Evolutionary conservation across 2,329 filamentous ascomycete genomes (phyloP).

Genomic region (Botrytis pseudocinerea): DNA sequence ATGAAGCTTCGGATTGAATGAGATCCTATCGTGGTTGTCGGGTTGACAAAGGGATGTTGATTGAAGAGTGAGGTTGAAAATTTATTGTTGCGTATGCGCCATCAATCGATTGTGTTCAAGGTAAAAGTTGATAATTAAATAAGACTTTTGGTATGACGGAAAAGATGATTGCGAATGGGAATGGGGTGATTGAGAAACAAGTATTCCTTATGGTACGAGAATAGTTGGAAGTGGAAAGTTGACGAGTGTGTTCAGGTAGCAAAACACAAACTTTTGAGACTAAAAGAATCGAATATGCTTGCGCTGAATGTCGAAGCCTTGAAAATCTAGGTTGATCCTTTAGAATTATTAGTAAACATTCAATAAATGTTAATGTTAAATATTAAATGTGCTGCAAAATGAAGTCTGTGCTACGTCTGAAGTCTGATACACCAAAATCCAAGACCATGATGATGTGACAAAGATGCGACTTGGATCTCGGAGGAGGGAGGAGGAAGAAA

Average conservation of each 20-base stretch:
- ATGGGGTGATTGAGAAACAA: slow-evolving; percentile 16
- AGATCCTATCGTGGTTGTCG: slow-evolving; percentile 25
- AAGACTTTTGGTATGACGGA: slow-evolving; percentile 24
- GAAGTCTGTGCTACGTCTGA: slow-evolving; percentile 30
- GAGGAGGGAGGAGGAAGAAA: neutral
- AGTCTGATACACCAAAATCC: slow-evolving; percentile 29
- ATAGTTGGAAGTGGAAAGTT: slow-evolving; percentile 22
- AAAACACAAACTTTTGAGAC: slow-evolving; percentile 30
- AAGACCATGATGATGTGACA: slow-evolving; percentile 11
- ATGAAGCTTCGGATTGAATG: slow-evolving; percentile 26
- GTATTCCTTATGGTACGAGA: slow-evolving; percentile 15
- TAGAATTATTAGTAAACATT: slow-evolving; percentile 27
- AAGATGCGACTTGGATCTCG: slow-evolving; percentile 17
- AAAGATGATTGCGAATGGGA: slow-evolving; percentile 12
- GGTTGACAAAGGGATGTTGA: slow-evolving; percentile 25
- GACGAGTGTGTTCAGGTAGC: slow-evolving; percentile 34
- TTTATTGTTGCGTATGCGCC: slow-evolving; percentile 38
- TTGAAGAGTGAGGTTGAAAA: slow-evolving; percentile 32
- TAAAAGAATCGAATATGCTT: slow-evolving; percentile 36
- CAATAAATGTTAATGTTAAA: slow-evolving; percentile 2
- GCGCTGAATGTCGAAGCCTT: slow-evolving; percentile 27
- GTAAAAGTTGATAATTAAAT: slow-evolving; percentile 20
- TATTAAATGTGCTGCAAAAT: slow-evolving; percentile 18
- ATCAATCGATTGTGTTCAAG: slow-evolving; percentile 30
- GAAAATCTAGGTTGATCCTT: slow-evolving; percentile 28